Conservation (phyloP, 2,329 filamentous ascomycete species). For the Aspergillus costaricaensis region DNA sequence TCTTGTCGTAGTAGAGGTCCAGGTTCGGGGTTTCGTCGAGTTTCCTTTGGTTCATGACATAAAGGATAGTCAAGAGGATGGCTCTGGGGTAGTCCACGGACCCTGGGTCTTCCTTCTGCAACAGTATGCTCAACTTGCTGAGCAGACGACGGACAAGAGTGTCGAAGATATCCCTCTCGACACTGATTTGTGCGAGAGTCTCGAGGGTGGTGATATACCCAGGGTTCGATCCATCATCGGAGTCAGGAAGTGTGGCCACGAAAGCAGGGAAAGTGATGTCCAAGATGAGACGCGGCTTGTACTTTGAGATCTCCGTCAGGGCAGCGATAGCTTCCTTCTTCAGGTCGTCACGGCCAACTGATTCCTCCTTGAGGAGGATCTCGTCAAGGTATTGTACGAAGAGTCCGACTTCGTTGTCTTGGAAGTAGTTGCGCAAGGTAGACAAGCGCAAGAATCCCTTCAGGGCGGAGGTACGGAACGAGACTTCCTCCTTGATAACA, state of each 20-base stretch:
- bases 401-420: constrained; percentile 55
- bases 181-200: constrained; percentile 64
- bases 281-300: constrained; percentile 63
- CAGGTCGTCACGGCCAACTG: constrained; percentile 57
- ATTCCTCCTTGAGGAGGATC: constrained; percentile 61
- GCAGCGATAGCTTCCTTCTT: constrained; percentile 60
- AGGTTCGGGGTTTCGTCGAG: constrained; percentile 46
- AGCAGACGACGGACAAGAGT: constrained; percentile 64
- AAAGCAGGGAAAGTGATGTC: constrained; percentile 68
- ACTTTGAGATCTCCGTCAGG: constrained; percentile 62
- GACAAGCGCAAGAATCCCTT: constrained; percentile 51
- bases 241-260: constrained; percentile 64
- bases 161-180: constrained; percentile 64
- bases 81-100: constrained; percentile 59
- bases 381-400: constrained; percentile 61
- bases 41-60: constrained; percentile 59
- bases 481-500: constrained; percentile 53
- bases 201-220: constrained; percentile 61
- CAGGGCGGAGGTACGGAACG: constrained; percentile 52
- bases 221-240: constrained; percentile 48
- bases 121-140: constrained; percentile 61
- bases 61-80: constrained; percentile 63
- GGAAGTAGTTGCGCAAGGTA: constrained; percentile 49
- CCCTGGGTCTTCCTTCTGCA: constrained; percentile 51
- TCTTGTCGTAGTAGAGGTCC: constrained; percentile 52